Evolutionary conservation across 495 filamentous ascomycete species (phyloP), one percentile per base, ranked within the genome.

Genomic region (Aspergillus sclerotioniger): DNA sequence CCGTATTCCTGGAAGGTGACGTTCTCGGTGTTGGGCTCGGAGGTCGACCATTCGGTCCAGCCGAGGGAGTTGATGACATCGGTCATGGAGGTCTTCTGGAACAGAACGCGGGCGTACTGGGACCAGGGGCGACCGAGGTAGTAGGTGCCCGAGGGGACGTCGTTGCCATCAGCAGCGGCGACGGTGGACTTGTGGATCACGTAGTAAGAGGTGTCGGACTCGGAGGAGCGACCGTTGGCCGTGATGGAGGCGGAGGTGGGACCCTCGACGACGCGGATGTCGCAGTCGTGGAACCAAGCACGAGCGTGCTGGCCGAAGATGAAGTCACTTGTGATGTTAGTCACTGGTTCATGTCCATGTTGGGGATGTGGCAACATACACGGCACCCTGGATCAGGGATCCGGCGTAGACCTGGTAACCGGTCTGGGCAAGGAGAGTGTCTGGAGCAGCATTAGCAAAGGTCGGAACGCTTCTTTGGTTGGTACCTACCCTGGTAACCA

Each of bases 51-150:
- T 17, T 74, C 61, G n/a, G 62, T 67, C 87, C 87, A 88, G 0
- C 85, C 86, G 2, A 81, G 81, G 13, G 69, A 49, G 62, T 87
- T 86, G 59, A 90, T 80, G 16, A 87, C 80, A 28, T 65, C 61
- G n/a, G 72, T 75, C 62, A 89, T 69, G 6, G 58, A 54, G 3
- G 80, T 85, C 31, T 76, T 71, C 67, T 88, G 87, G 70, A 88
- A 84, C 25, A 84, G 77, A 3, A 87, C 86, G 2, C 82, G 71
- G 3, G 85, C 76, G 60, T 82, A 87, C 51, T 80, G 67, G 9
- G 76, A 68, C 85, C 86, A 89, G 16, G 86, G 87, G n/a, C 86
- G 78, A 58, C 56, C 50, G 4, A 89, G 76, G 62, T 84, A 88
- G 51, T 78, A 82, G 28, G 77, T 73, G 6, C 83, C 85, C 9